Conservation (phyloP, 2,329 filamentous ascomycete genomes). For the Emericellopsis cladophorae region DNA sequence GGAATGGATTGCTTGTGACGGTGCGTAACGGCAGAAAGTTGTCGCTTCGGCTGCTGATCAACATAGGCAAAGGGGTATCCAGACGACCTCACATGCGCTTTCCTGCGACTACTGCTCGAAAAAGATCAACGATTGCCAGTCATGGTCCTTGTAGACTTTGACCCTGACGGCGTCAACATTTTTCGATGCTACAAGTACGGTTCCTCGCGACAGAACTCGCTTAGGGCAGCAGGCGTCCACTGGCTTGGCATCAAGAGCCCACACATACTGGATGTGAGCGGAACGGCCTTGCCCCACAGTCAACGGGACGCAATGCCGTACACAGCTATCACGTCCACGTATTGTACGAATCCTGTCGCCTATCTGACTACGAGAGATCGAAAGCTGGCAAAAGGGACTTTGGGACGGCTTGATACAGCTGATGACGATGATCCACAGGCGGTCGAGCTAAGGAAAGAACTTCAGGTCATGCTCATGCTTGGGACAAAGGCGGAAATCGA, state of each 20-base stretch:
- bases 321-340: conserved; percentile 11
- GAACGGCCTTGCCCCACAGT: neutral
- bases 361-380: conserved; percentile 44
- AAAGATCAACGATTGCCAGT: conserved; percentile 39
- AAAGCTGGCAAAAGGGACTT: conserved; percentile 37
- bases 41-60: neutral
- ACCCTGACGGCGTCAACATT: conserved; percentile 66
- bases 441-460: conserved; percentile 33
- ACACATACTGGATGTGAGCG: conserved; percentile 18
- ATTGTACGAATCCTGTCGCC: conserved; percentile 14
- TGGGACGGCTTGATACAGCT: conserved; percentile 26
- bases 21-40: conserved; percentile 22
- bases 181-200: conserved; percentile 62
- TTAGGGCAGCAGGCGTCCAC: conserved; percentile 34
- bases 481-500: conserved; percentile 71
- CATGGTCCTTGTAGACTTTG: conserved; percentile 57
- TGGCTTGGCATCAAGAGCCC: conserved; percentile 51
- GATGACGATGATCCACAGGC: conserved; percentile 15
- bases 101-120: conserved; percentile 42
- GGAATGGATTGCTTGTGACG: conserved; percentile 55
- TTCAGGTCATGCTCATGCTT: conserved; percentile 63
- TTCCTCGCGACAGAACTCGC: conserved; percentile 47
- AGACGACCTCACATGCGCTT: conserved; percentile 55
- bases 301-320: neutral
- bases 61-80: conserved; percentile 69